Evolutionary conservation across 208 protist genomes (phyloP).

Genomic region (Crithidia fasciculata): DNA sequence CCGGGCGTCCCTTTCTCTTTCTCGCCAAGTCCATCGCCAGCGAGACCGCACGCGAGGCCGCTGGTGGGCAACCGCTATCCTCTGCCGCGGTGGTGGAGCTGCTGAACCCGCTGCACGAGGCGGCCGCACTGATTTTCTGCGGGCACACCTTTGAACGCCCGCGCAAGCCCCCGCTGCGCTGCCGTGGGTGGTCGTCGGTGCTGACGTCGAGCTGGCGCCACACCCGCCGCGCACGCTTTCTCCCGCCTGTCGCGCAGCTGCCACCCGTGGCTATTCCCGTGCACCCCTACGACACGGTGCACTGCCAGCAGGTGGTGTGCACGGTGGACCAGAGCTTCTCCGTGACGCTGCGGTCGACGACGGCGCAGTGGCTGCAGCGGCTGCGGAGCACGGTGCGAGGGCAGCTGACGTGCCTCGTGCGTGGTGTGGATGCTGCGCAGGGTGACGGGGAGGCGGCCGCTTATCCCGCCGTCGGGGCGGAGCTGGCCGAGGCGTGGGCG

Average conservation of each 20-base stretch:
- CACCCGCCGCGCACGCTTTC: constrained; percentile 58
- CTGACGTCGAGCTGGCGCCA: constrained; percentile 81
- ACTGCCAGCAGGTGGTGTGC: constrained; percentile 51
- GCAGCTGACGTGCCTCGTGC: constrained; percentile 41
- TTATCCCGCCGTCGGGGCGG: constrained; percentile 10
- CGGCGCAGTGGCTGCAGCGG: constrained; percentile 68
- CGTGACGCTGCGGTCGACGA: constrained; percentile 69
- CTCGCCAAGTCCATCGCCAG: constrained; percentile 44
- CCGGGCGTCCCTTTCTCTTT: constrained; percentile 55
- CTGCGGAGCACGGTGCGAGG: constrained; percentile 53
- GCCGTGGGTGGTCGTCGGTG: constrained; percentile 79
- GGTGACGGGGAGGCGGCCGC: not conserved
- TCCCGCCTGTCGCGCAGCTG: constrained; percentile 82
- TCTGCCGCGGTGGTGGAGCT: constrained; percentile 40
- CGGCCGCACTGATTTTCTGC: constrained; percentile 72
- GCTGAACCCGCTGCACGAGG: constrained; percentile 56
- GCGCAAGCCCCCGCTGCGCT: constrained; percentile 53
- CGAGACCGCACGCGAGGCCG: constrained; percentile 17
- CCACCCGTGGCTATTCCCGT: constrained; percentile 55
- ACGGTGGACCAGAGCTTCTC: constrained; percentile 58
- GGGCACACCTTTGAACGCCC: constrained; percentile 54
- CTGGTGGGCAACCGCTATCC: not conserved
- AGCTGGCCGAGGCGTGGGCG: constrained; percentile 68
- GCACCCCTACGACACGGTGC: constrained; percentile 77
- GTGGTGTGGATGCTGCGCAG: constrained; percentile 5